Evolutionary conservation across 306 rosid species (phyloP).

Genomic region (Glycine latifolia): DNA sequence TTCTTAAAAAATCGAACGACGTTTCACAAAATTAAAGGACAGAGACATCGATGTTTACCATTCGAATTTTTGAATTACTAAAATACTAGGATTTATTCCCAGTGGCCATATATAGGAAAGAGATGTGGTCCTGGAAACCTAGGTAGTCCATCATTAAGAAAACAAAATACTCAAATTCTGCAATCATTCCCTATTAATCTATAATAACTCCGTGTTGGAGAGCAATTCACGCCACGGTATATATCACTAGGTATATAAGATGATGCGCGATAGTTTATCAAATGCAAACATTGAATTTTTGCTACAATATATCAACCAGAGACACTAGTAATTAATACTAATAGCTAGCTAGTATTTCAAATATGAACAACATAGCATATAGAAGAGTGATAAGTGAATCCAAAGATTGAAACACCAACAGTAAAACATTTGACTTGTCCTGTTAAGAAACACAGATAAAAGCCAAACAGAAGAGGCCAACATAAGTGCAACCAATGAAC

Average conservation of each 20-base stretch:
- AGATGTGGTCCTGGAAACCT: background rate
- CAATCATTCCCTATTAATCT: background rate
- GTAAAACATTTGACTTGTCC: conserved; percentile 48
- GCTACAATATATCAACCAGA: conserved; percentile 9
- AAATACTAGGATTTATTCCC: background rate
- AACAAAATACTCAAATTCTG: background rate
- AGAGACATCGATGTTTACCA: background rate
- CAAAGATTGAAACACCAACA: conserved; percentile 55
- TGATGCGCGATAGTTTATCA: background rate
- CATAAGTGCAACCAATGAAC: conserved; percentile 52
- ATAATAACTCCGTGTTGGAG: background rate
- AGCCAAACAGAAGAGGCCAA: conserved; percentile 43
- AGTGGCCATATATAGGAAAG: background rate
- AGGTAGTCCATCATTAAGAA: background rate
- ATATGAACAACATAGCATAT: conserved; percentile 7
- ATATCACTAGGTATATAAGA: too few relatives aligned
- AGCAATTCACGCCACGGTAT: background rate
- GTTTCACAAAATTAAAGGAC: background rate
- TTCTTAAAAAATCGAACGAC: background rate
- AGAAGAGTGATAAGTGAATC: conserved; percentile 65
- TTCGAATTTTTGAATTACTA: background rate
- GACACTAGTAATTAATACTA: too few relatives aligned
- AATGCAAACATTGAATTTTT: background rate
- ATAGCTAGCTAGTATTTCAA: background rate
- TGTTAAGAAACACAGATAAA: conserved; percentile 39